phyloP scores from a whole-genome alignment of 495 filamentous ascomycete genomes.

The Rostrohypoxylon terebratum region DNA sequence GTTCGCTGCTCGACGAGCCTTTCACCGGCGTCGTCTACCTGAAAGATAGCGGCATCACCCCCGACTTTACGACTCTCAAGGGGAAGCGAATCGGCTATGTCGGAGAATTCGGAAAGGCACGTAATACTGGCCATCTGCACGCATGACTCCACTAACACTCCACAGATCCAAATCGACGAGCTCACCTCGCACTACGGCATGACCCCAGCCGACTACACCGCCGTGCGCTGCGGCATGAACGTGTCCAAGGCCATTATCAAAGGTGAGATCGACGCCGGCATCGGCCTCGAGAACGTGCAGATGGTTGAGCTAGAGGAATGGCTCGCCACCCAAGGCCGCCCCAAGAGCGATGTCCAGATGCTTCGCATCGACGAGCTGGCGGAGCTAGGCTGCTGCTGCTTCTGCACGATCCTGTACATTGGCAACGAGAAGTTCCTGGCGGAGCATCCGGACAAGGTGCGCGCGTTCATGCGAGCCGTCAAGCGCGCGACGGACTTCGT shows the following conservation, averaged over 20 bases:
- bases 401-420: slow-evolving; percentile 80
- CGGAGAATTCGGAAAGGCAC: slow-evolving; percentile 73
- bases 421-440: slow-evolving; percentile 71
- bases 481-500: slow-evolving; percentile 76
- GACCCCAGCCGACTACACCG: slow-evolving; percentile 75
- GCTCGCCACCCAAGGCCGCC: slow-evolving; percentile 69
- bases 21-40: slow-evolving; percentile 80
- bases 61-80: slow-evolving; percentile 68
- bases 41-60: slow-evolving; percentile 74
- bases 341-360: slow-evolving; percentile 73
- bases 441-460: slow-evolving; percentile 68
- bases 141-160: slow-evolving; percentile 27
- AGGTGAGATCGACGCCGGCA: slow-evolving; percentile 74
- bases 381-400: slow-evolving; percentile 79
- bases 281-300: slow-evolving; percentile 78
- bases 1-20: slow-evolving; percentile 76
- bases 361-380: slow-evolving; percentile 79
- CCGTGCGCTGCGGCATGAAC: slow-evolving; percentile 68
- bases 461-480: slow-evolving; percentile 71
- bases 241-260: slow-evolving; percentile 67
- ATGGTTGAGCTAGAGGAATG: slow-evolving; percentile 80
- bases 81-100: slow-evolving; percentile 79
- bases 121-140: slow-evolving; percentile 24
- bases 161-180: slow-evolving; percentile 76
- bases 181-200: slow-evolving; percentile 79